These are phyloP conservation scores for Aspergillus pseudonomiae DNA, from an alignment of 2,329 filamentous ascomycete genomes.

Conservation along the genomic window DNA sequence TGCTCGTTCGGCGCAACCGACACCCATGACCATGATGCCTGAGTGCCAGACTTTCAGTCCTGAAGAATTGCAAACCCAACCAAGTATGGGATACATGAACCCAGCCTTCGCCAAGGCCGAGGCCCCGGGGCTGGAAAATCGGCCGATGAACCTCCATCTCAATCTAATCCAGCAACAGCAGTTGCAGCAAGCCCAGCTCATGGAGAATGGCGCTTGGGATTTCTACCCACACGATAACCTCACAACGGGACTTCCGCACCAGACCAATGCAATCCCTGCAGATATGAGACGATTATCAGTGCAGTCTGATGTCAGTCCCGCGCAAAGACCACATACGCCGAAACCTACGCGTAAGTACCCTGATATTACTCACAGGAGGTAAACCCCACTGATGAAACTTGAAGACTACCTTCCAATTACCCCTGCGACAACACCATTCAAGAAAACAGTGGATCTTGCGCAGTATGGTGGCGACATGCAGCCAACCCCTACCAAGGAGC, in stretches of 20 bases:
- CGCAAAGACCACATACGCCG: constrained; percentile 63
- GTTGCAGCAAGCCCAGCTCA: constrained; percentile 24
- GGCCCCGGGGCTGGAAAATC: constrained; percentile 17
- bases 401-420: constrained; percentile 68
- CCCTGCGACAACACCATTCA: constrained; percentile 65
- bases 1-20: constrained; percentile 34
- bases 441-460: constrained; percentile 40
- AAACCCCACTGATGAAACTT: constrained; percentile 23
- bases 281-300: constrained; percentile 40
- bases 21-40: constrained; percentile 27
- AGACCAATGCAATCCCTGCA: constrained; percentile 25
- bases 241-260: constrained; percentile 26
- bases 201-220: constrained; percentile 31
- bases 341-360: constrained; percentile 60
- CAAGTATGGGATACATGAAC: constrained; percentile 25
- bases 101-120: constrained; percentile 23
- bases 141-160: constrained; percentile 28
- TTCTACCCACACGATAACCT: constrained; percentile 28
- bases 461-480: constrained; percentile 44
- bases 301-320: constrained; percentile 41
- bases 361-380: neutral
- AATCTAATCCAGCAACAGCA: constrained; percentile 37
- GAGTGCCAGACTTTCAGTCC: constrained; percentile 34
- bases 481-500: constrained; percentile 44
- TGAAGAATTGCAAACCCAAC: constrained; percentile 34